Conservation (phyloP, 225 moss, liverwort and hornwort genomes). For the Pseudisothecium myosuroides region DNA sequence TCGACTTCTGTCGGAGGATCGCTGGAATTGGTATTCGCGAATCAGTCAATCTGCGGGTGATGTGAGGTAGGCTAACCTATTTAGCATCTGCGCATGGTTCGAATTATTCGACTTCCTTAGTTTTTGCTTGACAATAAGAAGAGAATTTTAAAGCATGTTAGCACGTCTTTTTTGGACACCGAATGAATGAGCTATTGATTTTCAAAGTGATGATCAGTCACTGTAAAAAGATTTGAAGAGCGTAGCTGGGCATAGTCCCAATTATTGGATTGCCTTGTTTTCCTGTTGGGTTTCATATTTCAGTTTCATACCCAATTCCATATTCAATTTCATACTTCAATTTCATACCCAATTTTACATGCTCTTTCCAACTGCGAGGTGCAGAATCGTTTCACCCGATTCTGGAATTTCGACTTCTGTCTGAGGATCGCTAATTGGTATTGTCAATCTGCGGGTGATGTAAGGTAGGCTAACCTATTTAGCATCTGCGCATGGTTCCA, state of each 20-base stretch:
- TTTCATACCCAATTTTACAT: neutral
- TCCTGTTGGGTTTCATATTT: neutral
- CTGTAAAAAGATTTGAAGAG: no score
- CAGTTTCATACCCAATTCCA: no score
- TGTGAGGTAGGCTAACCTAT: neutral
- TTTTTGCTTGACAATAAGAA: neutral
- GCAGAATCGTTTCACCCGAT: neutral
- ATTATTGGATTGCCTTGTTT: neutral
- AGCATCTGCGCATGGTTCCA: neutral
- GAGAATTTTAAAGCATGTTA: neutral
- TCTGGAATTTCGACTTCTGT: neutral
- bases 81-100: neutral
- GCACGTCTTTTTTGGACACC: neutral
- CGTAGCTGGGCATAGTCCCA: neutral
- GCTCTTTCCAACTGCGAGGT: neutral
- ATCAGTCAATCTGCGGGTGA: neutral
- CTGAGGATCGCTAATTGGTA: neutral
- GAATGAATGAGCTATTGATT: neutral
- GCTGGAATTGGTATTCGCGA: neutral
- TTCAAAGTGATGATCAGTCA: no score
- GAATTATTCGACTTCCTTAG: neutral
- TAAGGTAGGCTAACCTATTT: neutral
- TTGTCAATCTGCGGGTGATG: neutral
- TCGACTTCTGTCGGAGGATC: neutral
- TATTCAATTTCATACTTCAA: neutral